Conservation (phyloP, 2,329 filamentous ascomycete species). For the Calonectria crousiana region DNA sequence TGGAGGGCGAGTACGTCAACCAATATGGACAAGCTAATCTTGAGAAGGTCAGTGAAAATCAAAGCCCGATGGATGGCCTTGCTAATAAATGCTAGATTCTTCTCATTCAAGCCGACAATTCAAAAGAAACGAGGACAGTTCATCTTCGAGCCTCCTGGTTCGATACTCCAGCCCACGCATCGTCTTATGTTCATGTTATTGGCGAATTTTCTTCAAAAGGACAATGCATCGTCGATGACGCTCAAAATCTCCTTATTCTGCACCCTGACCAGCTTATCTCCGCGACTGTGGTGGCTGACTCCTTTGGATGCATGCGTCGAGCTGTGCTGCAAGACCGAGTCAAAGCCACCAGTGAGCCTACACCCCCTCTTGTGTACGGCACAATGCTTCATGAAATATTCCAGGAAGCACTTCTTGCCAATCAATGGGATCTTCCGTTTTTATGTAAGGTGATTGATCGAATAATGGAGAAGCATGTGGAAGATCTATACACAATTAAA, state of each 20-base stretch:
- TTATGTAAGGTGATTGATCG: slow-evolving; percentile 75
- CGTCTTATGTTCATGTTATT: slow-evolving; percentile 88
- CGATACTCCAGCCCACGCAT: slow-evolving; percentile 80
- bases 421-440: slow-evolving; percentile 81
- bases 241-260: slow-evolving; percentile 85
- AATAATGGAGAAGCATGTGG: slow-evolving; percentile 82
- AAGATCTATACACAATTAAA: slow-evolving; percentile 90
- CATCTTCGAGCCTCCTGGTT: slow-evolving; percentile 88
- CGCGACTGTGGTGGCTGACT: slow-evolving; percentile 95
- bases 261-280: slow-evolving; percentile 97
- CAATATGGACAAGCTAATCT: slow-evolving; percentile 68
- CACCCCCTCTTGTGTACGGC: slow-evolving; percentile 87
- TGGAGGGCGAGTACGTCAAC: slow-evolving; percentile 76
- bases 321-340: slow-evolving; percentile 95
- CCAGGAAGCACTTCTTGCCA: slow-evolving; percentile 86
- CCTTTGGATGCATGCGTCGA: slow-evolving; percentile 89
- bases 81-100: slow-evolving; percentile 70
- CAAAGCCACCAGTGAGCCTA: slow-evolving; percentile 87
- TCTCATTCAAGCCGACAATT: slow-evolving; percentile 83
- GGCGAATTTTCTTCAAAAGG: slow-evolving; percentile 78
- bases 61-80: background rate
- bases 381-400: slow-evolving; percentile 96
- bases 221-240: slow-evolving; percentile 85
- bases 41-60: slow-evolving; percentile 75
- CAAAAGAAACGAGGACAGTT: slow-evolving; percentile 74